Evolutionary conservation across 306 rosid species (phyloP).

Genomic region (Dicorynia guianensis): DNA sequence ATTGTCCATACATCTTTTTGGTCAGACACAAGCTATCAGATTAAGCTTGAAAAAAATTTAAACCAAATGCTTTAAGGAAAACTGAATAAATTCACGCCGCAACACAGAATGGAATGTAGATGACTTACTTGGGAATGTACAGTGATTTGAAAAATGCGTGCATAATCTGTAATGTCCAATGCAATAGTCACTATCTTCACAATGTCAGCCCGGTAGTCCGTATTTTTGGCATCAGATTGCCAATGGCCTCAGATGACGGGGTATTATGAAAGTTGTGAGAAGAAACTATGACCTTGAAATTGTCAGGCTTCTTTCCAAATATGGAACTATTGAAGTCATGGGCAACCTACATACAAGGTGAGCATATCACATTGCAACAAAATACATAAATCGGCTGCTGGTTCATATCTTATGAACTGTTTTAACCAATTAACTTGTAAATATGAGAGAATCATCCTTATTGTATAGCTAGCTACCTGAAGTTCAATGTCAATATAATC

Average conservation of each 20-base stretch:
- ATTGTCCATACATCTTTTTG: neutral
- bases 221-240: conserved; percentile 52
- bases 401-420: neutral
- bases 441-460: neutral
- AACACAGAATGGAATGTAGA: neutral
- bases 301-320: conserved; percentile 45
- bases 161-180: conserved; percentile 55
- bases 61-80: neutral
- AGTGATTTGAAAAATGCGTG: conserved; percentile 50
- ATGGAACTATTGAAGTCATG: conserved; percentile 49
- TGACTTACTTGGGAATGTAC: conserved; percentile 53
- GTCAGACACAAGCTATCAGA: neutral
- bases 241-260: conserved; percentile 53
- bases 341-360: conserved; percentile 43
- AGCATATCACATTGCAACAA: neutral
- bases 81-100: neutral
- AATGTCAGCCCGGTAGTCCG: conserved; percentile 58
- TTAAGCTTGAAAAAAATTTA: neutral
- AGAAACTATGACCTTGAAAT: conserved; percentile 56
- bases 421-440: neutral
- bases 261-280: conserved; percentile 55
- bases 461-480: conserved; percentile 37
- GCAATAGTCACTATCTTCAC: conserved; percentile 58
- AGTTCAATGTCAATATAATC: conserved; percentile 55
- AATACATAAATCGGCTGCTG: neutral